These are phyloP conservation scores for Brassica cretica DNA, from an alignment of 345 rosid genomes.

Conservation along the genomic window DNA sequence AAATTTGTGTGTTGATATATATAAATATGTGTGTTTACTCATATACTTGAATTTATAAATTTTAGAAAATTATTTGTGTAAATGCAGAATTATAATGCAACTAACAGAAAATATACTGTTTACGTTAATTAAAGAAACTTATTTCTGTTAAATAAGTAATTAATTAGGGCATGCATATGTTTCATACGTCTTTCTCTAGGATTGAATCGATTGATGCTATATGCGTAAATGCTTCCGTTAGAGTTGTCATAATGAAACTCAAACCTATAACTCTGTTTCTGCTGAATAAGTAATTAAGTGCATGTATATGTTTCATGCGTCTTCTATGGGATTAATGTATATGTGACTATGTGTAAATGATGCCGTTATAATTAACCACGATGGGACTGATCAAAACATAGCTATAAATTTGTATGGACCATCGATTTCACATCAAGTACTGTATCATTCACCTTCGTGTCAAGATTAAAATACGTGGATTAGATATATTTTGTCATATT, in stretches of 20 bases:
- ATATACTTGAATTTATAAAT: not conserved
- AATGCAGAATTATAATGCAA: not conserved
- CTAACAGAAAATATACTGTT: not conserved
- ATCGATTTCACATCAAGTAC: not conserved
- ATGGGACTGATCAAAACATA: not conserved
- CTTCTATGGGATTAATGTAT: not conserved
- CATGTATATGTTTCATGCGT: not conserved
- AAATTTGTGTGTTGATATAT: not conserved
- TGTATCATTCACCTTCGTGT: not conserved
- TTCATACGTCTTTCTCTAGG: not conserved
- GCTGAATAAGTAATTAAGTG: not conserved
- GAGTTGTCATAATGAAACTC: not conserved
- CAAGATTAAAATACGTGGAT: not conserved
- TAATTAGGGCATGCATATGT: not conserved
- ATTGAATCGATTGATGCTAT: not conserved
- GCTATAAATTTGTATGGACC: not conserved
- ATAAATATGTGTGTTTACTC: too few species aligned
- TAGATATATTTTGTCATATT: slow-evolving; percentile 4
- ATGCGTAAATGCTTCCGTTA: not conserved
- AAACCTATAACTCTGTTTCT: not conserved
- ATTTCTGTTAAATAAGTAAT: not conserved
- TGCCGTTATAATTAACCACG: not conserved
- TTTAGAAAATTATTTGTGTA: not conserved
- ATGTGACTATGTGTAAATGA: not conserved
- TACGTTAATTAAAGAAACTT: not conserved